A percentile compares a stretch with the other conserved stretches of the same genome.
Evolutionary conservation across 192 early-diverging fungal genomes (phyloP).

Genomic region (Coemansia sp.): DNA sequence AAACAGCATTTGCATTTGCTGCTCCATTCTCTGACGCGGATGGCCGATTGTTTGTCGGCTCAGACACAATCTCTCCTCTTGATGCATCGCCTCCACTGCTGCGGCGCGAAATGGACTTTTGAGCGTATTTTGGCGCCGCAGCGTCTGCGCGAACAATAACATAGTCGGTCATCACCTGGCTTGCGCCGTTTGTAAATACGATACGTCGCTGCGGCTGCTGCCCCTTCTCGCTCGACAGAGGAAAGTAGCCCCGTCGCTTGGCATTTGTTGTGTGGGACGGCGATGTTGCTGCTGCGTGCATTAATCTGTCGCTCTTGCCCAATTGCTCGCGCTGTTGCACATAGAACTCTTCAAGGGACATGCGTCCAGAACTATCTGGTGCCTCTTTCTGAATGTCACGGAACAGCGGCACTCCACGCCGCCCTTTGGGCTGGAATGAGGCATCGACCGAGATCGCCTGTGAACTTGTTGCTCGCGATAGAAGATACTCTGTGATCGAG

Average conservation of each 20-base stretch:
- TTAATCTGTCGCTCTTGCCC: not conserved
- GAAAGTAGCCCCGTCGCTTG: conserved; percentile 7
- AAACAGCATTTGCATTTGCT: not conserved
- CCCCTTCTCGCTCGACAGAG: not conserved
- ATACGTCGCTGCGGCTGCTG: conserved; percentile 18
- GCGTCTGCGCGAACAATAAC: conserved; percentile 39
- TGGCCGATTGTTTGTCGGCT: conserved; percentile 4
- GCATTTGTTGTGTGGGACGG: not conserved
- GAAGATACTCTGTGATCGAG: conserved; percentile 41
- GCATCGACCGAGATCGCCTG: conserved; percentile 10
- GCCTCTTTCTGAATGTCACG: conserved; percentile 21
- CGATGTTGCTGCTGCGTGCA: not conserved
- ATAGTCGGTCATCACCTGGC: conserved; percentile 43
- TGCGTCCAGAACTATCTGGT: not conserved
- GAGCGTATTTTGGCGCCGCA: not conserved
- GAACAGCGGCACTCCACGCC: conserved; percentile 37
- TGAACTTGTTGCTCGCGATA: conserved; percentile 20
- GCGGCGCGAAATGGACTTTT: not conserved
- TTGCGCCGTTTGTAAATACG: conserved; percentile 46
- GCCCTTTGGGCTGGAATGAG: conserved; percentile 17
- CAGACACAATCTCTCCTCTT: not conserved
- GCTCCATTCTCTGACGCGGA: conserved; percentile 2
- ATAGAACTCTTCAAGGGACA: conserved; percentile 8
- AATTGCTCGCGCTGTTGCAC: conserved; percentile 6
- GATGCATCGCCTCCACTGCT: not conserved